Evolutionary conservation across 345 rosid species (phyloP).

Genomic region (Eucalyptus tenuipes): DNA sequence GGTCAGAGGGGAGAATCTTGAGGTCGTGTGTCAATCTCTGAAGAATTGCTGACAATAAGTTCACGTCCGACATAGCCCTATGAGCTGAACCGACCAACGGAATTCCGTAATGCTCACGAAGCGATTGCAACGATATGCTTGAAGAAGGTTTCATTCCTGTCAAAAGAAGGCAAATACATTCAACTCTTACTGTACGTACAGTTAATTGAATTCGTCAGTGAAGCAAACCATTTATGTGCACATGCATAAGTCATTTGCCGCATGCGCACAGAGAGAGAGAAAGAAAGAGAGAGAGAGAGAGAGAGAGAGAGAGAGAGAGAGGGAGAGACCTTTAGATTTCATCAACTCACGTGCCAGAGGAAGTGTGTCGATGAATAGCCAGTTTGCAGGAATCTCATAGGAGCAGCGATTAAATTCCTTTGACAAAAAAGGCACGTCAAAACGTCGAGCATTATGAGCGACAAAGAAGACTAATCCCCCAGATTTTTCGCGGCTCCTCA

Average conservation of each 20-base stretch:
- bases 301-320: not conserved
- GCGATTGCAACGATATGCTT: slow-evolving; percentile 26
- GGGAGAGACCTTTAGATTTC: slow-evolving; percentile 43
- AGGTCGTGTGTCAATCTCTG: slow-evolving; percentile 55
- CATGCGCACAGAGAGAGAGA: not conserved
- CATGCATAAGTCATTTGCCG: not conserved
- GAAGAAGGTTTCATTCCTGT: slow-evolving; percentile 24
- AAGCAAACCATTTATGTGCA: not conserved
- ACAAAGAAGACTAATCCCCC: slow-evolving; percentile 56
- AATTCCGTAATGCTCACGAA: slow-evolving; percentile 28
- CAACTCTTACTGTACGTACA: not conserved
- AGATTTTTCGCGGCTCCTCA: slow-evolving; percentile 65
- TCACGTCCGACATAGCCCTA: slow-evolving; percentile 82
- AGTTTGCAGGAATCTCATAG: slow-evolving; percentile 48
- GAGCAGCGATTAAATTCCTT: slow-evolving; percentile 64
- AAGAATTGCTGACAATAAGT: slow-evolving; percentile 38
- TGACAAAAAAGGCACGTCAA: slow-evolving; percentile 68
- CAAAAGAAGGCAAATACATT: not conserved
- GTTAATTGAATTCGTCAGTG: not conserved
- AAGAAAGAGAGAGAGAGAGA: not conserved
- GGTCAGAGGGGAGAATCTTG: slow-evolving; percentile 38
- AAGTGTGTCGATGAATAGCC: slow-evolving; percentile 67
- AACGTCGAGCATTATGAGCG: slow-evolving; percentile 72
- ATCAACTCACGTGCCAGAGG: slow-evolving; percentile 47
- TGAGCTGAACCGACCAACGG: slow-evolving; percentile 53